Evolutionary conservation across 805 yeast genomes (phyloP).

Genomic region (Candida berthetii): DNA sequence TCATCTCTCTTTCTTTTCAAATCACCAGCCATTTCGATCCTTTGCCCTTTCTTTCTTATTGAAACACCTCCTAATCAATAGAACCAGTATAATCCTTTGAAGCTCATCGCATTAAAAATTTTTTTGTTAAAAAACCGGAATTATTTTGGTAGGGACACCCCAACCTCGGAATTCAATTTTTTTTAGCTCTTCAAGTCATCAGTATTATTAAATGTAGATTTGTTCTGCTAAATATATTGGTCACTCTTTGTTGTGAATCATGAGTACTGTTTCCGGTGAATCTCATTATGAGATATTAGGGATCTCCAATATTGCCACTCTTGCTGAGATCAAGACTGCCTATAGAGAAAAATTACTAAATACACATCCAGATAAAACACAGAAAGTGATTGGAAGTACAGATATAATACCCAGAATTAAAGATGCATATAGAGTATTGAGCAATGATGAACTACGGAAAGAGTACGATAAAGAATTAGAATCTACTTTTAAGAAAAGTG

Average conservation of each 20-base stretch:
- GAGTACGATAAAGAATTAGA: slow-evolving; percentile 48
- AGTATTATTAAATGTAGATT: no score
- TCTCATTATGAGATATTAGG: slow-evolving; percentile 57
- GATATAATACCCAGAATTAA: slow-evolving; percentile 41
- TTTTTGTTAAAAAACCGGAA: slow-evolving; percentile 1
- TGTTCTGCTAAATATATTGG: no score
- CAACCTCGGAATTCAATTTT: no score
- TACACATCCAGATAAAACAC: slow-evolving; percentile 76
- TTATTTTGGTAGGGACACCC: neutral
- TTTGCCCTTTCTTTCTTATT: neutral
- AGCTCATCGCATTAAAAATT: slow-evolving; percentile 3
- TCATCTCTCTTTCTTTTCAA: slow-evolving; percentile 30
- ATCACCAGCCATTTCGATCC: slow-evolving; percentile 8
- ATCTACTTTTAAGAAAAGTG: slow-evolving; percentile 23
- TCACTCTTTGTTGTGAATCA: neutral
- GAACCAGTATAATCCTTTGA: neutral
- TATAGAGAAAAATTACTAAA: slow-evolving; percentile 54
- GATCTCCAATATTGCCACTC: slow-evolving; percentile 30
- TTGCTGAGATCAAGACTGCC: slow-evolving; percentile 47
- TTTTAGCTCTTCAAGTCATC: no score
- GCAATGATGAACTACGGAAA: slow-evolving; percentile 30
- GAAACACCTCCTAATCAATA: neutral
- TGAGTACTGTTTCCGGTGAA: neutral
- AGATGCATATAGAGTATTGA: slow-evolving; percentile 56
- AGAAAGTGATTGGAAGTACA: slow-evolving; percentile 4